These are phyloP conservation scores for Taxillus chinensis DNA, from an alignment of 164 flowering plant genomes.

Conservation along the genomic window DNA sequence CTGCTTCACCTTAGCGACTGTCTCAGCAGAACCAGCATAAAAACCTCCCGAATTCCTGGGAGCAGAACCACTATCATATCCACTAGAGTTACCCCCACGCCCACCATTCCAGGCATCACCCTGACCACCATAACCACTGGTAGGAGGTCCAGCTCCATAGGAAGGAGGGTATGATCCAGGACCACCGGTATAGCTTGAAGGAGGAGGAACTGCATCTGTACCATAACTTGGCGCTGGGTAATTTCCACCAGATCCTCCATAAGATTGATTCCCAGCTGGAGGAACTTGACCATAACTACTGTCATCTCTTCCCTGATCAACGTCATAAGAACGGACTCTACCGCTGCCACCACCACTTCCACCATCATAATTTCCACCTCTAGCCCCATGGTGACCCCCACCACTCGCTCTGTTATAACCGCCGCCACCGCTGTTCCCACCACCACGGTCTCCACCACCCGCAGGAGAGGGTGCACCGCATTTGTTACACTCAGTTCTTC, in stretches of 20 bases:
- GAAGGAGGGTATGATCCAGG: conserved; percentile 72
- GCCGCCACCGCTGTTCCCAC: conserved; percentile 26
- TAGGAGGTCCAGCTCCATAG: conserved; percentile 52
- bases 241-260: conserved; percentile 47
- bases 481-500: conserved; percentile 85
- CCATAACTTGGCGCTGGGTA: conserved; percentile 51
- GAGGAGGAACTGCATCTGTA: conserved; percentile 77
- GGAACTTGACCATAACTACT: conserved; percentile 49
- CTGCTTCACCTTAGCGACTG: conserved; percentile 61
- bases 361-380: conserved; percentile 11
- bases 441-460: conserved; percentile 30
- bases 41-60: conserved; percentile 26
- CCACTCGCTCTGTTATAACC: conserved; percentile 24
- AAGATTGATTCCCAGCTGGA: conserved; percentile 34
- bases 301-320: conserved; percentile 49
- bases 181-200: conserved; percentile 63
- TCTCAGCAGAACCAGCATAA: conserved; percentile 40
- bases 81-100: conserved; percentile 31
- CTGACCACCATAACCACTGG: conserved; percentile 35
- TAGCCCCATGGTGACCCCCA: conserved; percentile 17
- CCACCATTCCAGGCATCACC: conserved; percentile 34
- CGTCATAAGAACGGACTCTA: conserved; percentile 44
- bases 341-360: conserved; percentile 18
- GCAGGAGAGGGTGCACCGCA: conserved; percentile 77
- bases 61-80: conserved; percentile 6